A percentile compares a stretch with the other conserved stretches of the same genome.
phyloP scores from a whole-genome alignment of 495 filamentous ascomycete genomes.

The Chaetomium cochliodes region DNA sequence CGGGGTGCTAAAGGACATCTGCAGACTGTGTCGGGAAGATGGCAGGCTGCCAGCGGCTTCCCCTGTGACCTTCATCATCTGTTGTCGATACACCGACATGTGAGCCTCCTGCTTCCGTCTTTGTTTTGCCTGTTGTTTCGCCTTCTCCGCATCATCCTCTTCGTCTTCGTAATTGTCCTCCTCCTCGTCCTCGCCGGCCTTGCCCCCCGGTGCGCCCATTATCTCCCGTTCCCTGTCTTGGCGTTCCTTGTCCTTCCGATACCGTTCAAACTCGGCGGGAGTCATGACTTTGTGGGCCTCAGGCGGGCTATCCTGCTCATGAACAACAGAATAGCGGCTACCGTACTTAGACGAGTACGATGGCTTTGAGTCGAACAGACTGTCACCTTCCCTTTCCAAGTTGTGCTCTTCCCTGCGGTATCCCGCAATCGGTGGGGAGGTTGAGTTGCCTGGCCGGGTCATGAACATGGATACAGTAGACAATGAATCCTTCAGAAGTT shows the following conservation, averaged over 20 bases:
- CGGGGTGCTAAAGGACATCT: constrained; percentile 56
- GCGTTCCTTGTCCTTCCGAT: constrained; percentile 75
- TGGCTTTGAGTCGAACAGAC: constrained; percentile 50
- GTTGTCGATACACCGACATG: constrained; percentile 84
- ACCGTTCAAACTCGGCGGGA: constrained; percentile 80
- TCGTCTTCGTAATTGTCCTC: constrained; percentile 71
- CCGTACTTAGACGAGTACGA: constrained; percentile 57
- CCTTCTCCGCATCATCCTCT: constrained; percentile 78
- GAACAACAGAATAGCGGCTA: constrained; percentile 38
- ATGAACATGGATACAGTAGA: constrained; percentile 49
- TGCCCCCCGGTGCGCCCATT: constrained; percentile 29
- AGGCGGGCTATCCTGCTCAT: constrained; percentile 36
- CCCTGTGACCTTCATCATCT: constrained; percentile 96
- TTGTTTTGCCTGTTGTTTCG: constrained; percentile 68
- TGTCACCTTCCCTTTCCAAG: constrained; percentile 44
- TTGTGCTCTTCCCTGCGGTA: constrained; percentile 41
- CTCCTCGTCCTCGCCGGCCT: constrained; percentile 50
- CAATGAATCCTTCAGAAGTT: constrained; percentile 62
- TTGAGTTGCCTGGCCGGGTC: constrained; percentile 22
- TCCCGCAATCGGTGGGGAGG: constrained; percentile 28
- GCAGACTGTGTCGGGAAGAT: constrained; percentile 42
- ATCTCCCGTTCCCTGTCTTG: constrained; percentile 65
- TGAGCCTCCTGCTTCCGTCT: constrained; percentile 89
- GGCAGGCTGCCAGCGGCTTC: constrained; percentile 52
- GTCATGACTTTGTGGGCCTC: constrained; percentile 79